Conservation (phyloP, 768 basidiomycete species). For the Nevesoporus exiguus region DNA sequence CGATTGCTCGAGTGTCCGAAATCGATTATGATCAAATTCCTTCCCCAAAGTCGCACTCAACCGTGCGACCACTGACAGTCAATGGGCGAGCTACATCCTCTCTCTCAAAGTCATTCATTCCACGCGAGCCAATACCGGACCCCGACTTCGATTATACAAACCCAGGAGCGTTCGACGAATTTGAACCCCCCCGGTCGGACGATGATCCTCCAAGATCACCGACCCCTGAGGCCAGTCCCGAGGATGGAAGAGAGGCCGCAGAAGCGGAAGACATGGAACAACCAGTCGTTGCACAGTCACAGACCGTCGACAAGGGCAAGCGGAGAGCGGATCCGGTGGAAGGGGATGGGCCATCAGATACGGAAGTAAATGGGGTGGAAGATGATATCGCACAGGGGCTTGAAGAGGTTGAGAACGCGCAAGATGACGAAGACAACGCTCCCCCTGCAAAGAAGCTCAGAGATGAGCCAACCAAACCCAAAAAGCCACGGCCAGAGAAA, state of each 20-base stretch:
- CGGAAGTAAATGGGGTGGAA: slow-evolving; percentile 32
- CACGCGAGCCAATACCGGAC: slow-evolving; percentile 21
- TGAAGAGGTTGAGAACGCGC: slow-evolving; percentile 51
- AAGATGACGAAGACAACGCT: slow-evolving; percentile 39
- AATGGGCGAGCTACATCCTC: slow-evolving; percentile 36
- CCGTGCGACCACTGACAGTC: slow-evolving; percentile 30
- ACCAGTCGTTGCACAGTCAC: slow-evolving; percentile 22
- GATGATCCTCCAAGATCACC: slow-evolving; percentile 37
- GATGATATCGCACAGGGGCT: slow-evolving; percentile 43
- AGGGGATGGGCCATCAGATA: slow-evolving; percentile 7
- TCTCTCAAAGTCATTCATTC: slow-evolving; percentile 29
- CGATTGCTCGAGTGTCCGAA: slow-evolving; percentile 50
- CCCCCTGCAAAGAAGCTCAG: slow-evolving; percentile 29
- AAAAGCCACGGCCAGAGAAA: slow-evolving; percentile 25
- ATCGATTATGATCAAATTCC: slow-evolving; percentile 62
- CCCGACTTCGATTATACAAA: slow-evolving; percentile 24
- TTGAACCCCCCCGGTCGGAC: slow-evolving; percentile 19
- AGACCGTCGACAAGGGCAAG: slow-evolving; percentile 39
- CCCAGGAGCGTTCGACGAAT: slow-evolving; percentile 27
- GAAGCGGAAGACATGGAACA: slow-evolving; percentile 33
- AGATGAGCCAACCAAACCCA: slow-evolving; percentile 27
- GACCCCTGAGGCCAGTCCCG: slow-evolving; percentile 49
- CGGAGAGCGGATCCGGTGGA: slow-evolving; percentile 30
- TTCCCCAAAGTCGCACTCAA: slow-evolving; percentile 44
- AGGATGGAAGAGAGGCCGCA: slow-evolving; percentile 32